Conservation (phyloP, 176 grass and related monocot species). For the Paspalum vaginatum region DNA sequence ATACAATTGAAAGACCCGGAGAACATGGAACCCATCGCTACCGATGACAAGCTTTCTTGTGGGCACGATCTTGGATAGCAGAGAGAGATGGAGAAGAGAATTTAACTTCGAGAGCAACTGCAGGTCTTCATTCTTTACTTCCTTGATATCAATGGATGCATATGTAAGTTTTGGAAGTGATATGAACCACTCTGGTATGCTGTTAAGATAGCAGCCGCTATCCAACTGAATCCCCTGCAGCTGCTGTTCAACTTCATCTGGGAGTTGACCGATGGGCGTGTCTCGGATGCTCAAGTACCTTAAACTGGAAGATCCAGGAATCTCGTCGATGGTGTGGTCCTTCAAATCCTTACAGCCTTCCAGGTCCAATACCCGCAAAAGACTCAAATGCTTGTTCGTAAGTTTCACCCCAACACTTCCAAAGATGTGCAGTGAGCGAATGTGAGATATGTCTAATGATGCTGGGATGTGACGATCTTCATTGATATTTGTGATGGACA, state of each 20-base stretch:
- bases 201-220: background rate
- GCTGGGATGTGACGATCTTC: background rate
- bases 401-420: background rate
- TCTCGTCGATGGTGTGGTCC: background rate
- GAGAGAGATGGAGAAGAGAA: background rate
- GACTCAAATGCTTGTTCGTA: background rate
- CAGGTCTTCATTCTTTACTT: conserved; percentile 4
- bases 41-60: background rate
- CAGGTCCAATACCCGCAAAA: background rate
- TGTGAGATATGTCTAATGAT: background rate
- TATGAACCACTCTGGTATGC: background rate
- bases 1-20: background rate
- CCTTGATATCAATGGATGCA: background rate
- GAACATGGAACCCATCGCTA: background rate
- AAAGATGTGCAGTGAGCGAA: background rate
- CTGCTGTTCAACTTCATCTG: background rate
- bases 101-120: background rate
- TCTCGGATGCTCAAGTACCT: background rate
- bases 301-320: background rate
- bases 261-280: background rate
- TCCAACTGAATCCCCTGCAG: background rate
- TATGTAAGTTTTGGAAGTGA: background rate
- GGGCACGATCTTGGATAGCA: background rate
- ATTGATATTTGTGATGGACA: background rate
- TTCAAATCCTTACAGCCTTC: background rate